A percentile compares a stretch with the other conserved stretches of the same genome.
phyloP scores from a whole-genome alignment of 306 rosid species.

The Rosa chinensis region DNA sequence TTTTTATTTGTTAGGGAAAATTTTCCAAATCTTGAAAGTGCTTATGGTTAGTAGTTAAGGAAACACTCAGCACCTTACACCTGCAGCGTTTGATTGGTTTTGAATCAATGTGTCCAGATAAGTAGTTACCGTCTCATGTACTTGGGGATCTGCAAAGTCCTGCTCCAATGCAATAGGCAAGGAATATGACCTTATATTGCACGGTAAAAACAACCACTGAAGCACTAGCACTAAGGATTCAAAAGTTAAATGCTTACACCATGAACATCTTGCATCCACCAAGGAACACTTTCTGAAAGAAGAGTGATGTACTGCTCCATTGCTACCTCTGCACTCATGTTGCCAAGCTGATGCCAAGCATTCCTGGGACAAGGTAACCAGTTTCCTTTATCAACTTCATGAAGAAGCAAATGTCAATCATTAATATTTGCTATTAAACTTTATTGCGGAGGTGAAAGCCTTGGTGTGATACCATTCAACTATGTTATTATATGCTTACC shows the following conservation, averaged over 20 bases:
- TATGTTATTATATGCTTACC: background rate
- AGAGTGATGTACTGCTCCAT: slow-evolving; percentile 67
- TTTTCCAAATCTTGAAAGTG: background rate
- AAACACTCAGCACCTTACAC: slow-evolving; percentile 20
- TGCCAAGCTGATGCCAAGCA: slow-evolving; percentile 68
- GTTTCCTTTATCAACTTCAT: slow-evolving; percentile 17
- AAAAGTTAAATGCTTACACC: slow-evolving; percentile 39
- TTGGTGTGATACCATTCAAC: background rate
- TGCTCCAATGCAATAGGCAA: slow-evolving; percentile 11
- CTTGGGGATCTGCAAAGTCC: slow-evolving; percentile 23
- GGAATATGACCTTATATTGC: slow-evolving; percentile 2
- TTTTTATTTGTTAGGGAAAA: background rate
- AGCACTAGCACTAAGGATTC: background rate
- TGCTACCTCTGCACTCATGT: slow-evolving; percentile 65
- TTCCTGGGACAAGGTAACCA: slow-evolving; percentile 42
- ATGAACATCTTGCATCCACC: slow-evolving; percentile 39
- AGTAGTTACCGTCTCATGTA: slow-evolving; percentile 19
- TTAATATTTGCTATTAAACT: background rate
- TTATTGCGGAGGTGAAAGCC: background rate
- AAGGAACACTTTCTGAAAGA: slow-evolving; percentile 57
- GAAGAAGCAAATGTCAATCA: background rate
- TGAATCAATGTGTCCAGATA: slow-evolving; percentile 23
- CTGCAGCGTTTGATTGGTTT: slow-evolving; percentile 14
- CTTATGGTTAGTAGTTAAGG: background rate
- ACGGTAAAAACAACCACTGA: background rate